Conservation (phyloP, 176 grass and related monocot genomes). For the Eleusine coracana region DNA sequence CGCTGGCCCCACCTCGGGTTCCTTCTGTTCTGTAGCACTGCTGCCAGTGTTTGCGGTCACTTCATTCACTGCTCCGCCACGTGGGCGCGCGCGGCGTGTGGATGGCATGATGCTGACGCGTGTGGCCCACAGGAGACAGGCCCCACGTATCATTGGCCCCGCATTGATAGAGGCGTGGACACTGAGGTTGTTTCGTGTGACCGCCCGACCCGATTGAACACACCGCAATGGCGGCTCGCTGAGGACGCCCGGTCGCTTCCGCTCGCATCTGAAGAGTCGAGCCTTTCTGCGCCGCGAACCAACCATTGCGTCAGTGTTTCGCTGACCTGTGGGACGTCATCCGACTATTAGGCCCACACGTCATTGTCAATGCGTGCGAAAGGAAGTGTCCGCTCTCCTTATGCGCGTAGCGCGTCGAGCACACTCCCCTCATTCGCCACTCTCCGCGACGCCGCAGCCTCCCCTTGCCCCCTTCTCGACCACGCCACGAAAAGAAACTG, state of each 20-base stretch:
- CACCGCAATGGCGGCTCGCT: slow-evolving; percentile 46
- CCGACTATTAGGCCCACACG: accelerated
- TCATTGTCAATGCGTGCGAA: neutral
- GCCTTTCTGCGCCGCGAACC: neutral
- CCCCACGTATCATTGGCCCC: neutral
- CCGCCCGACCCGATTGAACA: slow-evolving; percentile 35
- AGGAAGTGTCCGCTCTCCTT: neutral
- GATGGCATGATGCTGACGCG: neutral
- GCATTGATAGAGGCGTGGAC: neutral
- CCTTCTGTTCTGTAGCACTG: slow-evolving; percentile 21
- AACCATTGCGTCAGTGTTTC: neutral
- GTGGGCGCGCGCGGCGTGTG: neutral
- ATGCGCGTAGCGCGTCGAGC: neutral
- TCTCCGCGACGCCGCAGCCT: neutral
- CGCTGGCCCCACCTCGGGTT: neutral
- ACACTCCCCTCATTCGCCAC: slow-evolving; percentile 24
- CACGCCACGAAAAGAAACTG: slow-evolving; percentile 17
- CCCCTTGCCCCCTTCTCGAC: neutral
- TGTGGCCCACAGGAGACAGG: accelerated
- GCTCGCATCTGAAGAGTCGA: neutral
- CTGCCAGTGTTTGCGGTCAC: neutral
- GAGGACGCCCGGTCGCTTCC: neutral
- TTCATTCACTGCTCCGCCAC: slow-evolving; percentile 32
- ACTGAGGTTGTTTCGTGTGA: neutral
- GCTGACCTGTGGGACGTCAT: neutral